Base-by-base conservation (phyloP, 176 grass and related monocot genomes). In the Tillandsia leiboldiana region DNA sequence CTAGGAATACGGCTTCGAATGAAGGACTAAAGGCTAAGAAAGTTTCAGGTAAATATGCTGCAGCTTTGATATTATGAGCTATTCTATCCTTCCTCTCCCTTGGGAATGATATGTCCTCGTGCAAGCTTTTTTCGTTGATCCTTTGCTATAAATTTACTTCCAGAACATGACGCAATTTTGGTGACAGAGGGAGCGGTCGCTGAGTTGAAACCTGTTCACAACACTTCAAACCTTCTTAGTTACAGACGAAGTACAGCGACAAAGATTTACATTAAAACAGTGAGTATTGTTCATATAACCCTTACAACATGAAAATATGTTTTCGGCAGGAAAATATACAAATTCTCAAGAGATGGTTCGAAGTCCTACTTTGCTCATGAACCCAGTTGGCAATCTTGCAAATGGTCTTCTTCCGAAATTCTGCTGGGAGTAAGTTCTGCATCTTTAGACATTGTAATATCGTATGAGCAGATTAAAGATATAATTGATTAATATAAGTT, bases 341-440 rank as follows among this genome's bases (percentile, higher is more conserved):
- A 47, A 47, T 67, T 67, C 12, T 48, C 11, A 67, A 67, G 65
- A 28, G 14, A 9, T 15, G 13, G 65, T 47, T 67, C 29, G 9
- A 47, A 15, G 9, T 12, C 28, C 48, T 11, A 49, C 26, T n/a
- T 67, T 67, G 28, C 65, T 67, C 1, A 67, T 67, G 26, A 47
- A 47, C n/a, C 12, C 65, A 67, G 65, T 47, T 18, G 14, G 33
- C 28, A 49, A 67, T 26, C n/a, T 67, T 67, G 26, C 11, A 49
- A 17, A 28, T n/a, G 7, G 2, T 48, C 65, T 9, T 67, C 27
- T 17, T 67, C 33, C 65, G 48, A 47, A 67, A 47, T 13, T 47
- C 65, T 67, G 65, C 17, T 67, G 65, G 65, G 29, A 67, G 65
- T 67, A 67, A 67, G 65, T 67, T 47, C 15, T n/a, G 28, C 65